Percentiles rank a stretch among this genome's conserved stretches.
Evolutionary conservation across 2,329 filamentous ascomycete species (phyloP).

Genomic region (Neocucurbitaria cava): DNA sequence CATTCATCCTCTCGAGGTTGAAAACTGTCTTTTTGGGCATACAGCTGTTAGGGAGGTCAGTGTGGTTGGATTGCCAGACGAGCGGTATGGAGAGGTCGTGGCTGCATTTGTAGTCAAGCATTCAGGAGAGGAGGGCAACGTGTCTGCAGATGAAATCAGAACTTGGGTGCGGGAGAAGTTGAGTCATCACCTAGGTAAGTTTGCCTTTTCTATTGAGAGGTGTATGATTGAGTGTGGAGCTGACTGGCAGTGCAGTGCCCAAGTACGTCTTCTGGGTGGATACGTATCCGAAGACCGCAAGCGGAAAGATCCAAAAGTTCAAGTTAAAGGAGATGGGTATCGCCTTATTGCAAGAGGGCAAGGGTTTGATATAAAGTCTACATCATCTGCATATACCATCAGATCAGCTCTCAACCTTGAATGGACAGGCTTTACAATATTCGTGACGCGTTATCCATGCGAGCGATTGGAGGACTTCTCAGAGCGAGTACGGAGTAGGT

Average conservation of each 20-base stretch:
- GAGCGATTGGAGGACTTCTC: too few species aligned
- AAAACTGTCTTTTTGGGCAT: constrained; percentile 83
- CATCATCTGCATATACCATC: background rate
- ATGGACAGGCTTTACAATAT: too few species aligned
- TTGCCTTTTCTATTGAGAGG: background rate
- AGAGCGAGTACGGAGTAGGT: too few species aligned
- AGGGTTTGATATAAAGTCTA: constrained; percentile 18
- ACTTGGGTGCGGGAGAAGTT: constrained; percentile 75
- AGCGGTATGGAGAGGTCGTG: constrained; percentile 84
- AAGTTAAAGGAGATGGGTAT: constrained; percentile 74
- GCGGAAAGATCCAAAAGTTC: constrained; percentile 97
- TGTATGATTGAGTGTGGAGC: background rate
- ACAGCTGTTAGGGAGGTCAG: constrained; percentile 75
- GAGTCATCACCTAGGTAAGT: constrained; percentile 71
- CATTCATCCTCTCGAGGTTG: constrained; percentile 91
- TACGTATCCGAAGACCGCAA: constrained; percentile 92
- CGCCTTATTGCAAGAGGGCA: constrained; percentile 28
- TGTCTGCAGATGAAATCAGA: constrained; percentile 68
- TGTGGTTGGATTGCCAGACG: constrained; percentile 84
- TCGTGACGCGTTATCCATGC: too few species aligned
- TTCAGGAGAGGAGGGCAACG: constrained; percentile 33
- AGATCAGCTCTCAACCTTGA: too few species aligned
- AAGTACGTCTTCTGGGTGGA: constrained; percentile 88
- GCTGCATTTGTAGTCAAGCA: constrained; percentile 77
- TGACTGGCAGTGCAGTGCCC: constrained; percentile 64